Evolutionary conservation across 169 alveolate genomes (phyloP), one percentile per base, ranked within the genome.

Genomic region (Cryptosporidium tyzzeri): DNA sequence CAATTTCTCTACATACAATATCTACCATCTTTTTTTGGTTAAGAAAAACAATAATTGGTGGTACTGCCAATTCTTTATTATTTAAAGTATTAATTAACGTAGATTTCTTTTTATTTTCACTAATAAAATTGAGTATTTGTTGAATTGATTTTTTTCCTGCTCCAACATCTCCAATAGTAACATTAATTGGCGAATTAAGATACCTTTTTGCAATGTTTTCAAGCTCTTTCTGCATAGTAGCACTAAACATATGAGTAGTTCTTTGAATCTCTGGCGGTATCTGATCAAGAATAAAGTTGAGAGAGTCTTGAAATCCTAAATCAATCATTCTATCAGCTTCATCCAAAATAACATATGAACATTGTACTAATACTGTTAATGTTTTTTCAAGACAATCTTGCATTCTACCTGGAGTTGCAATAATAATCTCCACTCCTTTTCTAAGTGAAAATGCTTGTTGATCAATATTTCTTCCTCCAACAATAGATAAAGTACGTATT

Each of bases 241-340:
- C 99, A 37, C 98, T 95, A 89, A 97, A 98, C 97, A 98, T 95
- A 55, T 95, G 97, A 26, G 98, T 97, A 23, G 95, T 94, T 65
- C 98, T 93, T 70, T 94, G 92, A 68, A 94, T 93, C 4, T 97
- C 80, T 8, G 97, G 92, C 31, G 97, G 98, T 18, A 96, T 95
- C 65, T 96, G 94, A 70, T 95, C 97, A 53, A 98, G 87, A 37
- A 97, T 97, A 44, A 92, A 93, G 71, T 96, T 97, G 4, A 98
- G 99, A 68, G 96, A 95, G 33, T 96, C 98, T 91, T 97, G 99
- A 92, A 97, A 97, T 39, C 99, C 99, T 97, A 97, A 92, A 91
- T 98, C 99, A 69, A 98, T 95, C 99, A 98, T 97, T 89, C 98
- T 93, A 91, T 98, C 99, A 6, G 99, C 99, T 86, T 98, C 99